Evolutionary conservation across 495 filamentous ascomycete genomes (phyloP), one percentile per base, ranked within the genome.

Genomic region (Cenococcum geophilum): DNA sequence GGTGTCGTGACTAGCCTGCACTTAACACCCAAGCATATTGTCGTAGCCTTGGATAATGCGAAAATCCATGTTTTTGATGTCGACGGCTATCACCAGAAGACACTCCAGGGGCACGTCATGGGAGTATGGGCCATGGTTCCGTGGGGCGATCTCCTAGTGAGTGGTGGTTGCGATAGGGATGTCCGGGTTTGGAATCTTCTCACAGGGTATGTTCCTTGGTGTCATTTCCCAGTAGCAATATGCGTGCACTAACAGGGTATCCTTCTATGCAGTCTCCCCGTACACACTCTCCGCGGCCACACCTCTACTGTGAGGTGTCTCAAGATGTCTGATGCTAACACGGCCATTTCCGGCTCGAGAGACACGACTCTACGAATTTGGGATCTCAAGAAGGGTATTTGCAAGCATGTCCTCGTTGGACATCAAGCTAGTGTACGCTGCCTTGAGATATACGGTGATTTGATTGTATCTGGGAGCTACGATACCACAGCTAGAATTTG

Each of bases 101-200:
- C 91, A 2, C 79, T 98, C 14, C 85, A 91, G 69, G 93, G 93
- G 27, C 93, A 98, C 74, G 88, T 96, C 40, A 98, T 98, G 93
- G 93, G 93, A 36, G 93, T 98, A 42, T 98, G 93, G 93, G 93
- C 93, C 20, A 97, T 98, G 92, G 91, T 98, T 57, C 95, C 93
- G 14, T 96, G 92, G 89, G 95, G 88, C 60, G 92, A 98, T 72
- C 89, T 88, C 57, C 78, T 98, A 59, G 95, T 98, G 53, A 96
- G 91, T 70, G 93, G 93, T 65, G 93, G 93, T 35, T 98, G 93
- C 73, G 93, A 98, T 74, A 83, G 93, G 55, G 95, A 98, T 73
- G 93, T 98, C 27, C 80, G 93, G 59, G 95, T 97, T 1, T 98
- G 93, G 93, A 91, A 98, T 73, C 88, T 98, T 84, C 84, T 84